phyloP scores from a whole-genome alignment of 345 rosid species.

The Excoecaria agallocha region DNA sequence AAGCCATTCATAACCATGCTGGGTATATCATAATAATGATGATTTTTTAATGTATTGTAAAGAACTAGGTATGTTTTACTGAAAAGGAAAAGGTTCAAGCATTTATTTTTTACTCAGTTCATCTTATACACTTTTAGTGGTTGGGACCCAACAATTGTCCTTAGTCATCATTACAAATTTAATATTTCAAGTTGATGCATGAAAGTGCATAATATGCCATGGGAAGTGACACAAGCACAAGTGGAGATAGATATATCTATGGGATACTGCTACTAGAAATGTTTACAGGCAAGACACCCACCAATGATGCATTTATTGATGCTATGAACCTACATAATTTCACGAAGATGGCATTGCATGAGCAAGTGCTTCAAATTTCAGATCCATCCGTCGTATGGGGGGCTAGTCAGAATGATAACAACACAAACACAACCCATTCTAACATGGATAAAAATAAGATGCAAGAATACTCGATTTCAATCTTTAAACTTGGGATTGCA shows the following conservation, averaged over 20 bases:
- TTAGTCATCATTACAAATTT: neutral
- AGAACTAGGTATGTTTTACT: neutral
- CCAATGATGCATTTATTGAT: neutral
- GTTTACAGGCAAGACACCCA: neutral
- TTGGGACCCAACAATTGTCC: no score
- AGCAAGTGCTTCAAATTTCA: neutral
- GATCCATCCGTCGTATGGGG: constrained; percentile 16
- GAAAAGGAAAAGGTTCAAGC: neutral
- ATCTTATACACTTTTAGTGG: neutral
- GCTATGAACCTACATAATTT: neutral
- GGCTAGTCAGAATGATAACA: no score
- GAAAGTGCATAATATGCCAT: neutral
- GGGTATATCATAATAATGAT: no score
- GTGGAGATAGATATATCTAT: neutral
- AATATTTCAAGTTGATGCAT: neutral
- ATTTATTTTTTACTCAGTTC: neutral
- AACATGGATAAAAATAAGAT: no score
- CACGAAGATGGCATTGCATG: neutral
- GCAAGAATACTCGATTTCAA: no score
- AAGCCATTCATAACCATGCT: no score
- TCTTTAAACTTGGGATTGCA: no score
- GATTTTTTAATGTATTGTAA: neutral
- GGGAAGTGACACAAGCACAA: neutral
- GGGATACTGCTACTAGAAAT: neutral
- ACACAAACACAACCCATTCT: no score